Evolutionary conservation across 441 rosid genomes (phyloP), one percentile per base, ranked within the genome.

Genomic region (Bruguiera hainesii): DNA sequence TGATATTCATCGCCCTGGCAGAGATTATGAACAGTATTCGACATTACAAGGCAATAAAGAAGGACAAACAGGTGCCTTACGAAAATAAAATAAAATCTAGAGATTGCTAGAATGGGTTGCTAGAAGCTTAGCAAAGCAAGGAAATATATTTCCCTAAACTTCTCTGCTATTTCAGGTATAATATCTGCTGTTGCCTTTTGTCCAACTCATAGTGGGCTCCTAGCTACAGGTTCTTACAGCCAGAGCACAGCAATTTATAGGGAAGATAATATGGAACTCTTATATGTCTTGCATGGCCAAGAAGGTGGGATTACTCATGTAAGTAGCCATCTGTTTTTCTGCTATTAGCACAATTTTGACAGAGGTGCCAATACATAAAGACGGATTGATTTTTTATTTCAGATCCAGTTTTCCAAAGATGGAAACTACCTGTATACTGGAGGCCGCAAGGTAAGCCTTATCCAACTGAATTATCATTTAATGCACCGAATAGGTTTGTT

Each of bases 271-370:
- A 91, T 95, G 99, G 99, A 95, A 81, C 91, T 87, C 37, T 74
- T 91, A 26, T 95, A 91, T 56, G 78, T 95, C 78, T 80, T 95
- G 72, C 97, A 91, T 77, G 98, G 99, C 64, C 99, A 95, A 76
- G 93, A 88, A 83, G 97, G 97, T 59, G 99, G 98, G 42, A 68
- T 95, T 72, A 95, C 98, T 29, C 99, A 90, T 76, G 98, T 94
- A 83, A 87, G 89, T 79, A 42, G 18, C 48, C 69, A 64, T 19
- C 50, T 33, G 37, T 67, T 53, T 73, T 26, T 20, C 68, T 69
- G 23, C 63, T 29, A 56, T 50, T 63, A 35, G 30, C 42, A 63
- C 30, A 53, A 68, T 61, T 59, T 62, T 66, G 56, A 66, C 55
- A 65, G n/a, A 67, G 19, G 15, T 57, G 50, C 70, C 59, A 62